These are phyloP conservation scores for Hyaloperonospora brassicae DNA, from an alignment of 352 stramenopile genomes.

Conservation along the genomic window DNA sequence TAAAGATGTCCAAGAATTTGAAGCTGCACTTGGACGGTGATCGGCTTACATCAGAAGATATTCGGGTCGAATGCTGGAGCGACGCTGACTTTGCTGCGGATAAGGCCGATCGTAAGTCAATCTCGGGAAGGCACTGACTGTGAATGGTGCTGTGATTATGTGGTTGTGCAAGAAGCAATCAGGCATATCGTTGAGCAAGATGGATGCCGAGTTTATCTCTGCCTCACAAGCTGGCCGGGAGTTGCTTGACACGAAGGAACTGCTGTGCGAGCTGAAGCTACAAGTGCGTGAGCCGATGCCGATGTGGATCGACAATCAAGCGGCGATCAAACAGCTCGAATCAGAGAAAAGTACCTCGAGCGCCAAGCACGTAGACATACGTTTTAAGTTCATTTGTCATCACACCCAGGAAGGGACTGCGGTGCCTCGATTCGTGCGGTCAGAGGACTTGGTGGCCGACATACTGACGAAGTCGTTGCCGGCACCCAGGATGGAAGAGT, in stretches of 20 bases:
- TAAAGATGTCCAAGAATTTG: no score
- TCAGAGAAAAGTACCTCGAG: not conserved
- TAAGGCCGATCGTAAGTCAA: no score
- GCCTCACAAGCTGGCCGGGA: no score
- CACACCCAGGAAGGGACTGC: not conserved
- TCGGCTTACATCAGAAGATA: no score
- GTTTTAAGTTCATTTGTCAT: not conserved
- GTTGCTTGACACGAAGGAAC: not conserved
- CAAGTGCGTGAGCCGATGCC: not conserved
- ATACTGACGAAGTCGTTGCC: no score
- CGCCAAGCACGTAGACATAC: not conserved
- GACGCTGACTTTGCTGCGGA: no score
- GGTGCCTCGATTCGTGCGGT: no score
- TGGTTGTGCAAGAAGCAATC: not conserved
- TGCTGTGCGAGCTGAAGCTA: not conserved
- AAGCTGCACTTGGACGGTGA: no score
- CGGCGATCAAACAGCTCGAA: not conserved
- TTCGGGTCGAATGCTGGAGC: no score
- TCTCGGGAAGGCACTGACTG: not conserved
- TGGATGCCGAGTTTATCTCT: no score
- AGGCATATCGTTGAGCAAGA: not conserved
- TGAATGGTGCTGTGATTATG: not conserved
- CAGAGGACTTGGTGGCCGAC: no score
- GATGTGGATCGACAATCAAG: not conserved
- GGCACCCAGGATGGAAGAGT: no score